Base-by-base conservation (phyloP, 371 early-diverging fungal species). In the Apophysomyces variabilis region DNA sequence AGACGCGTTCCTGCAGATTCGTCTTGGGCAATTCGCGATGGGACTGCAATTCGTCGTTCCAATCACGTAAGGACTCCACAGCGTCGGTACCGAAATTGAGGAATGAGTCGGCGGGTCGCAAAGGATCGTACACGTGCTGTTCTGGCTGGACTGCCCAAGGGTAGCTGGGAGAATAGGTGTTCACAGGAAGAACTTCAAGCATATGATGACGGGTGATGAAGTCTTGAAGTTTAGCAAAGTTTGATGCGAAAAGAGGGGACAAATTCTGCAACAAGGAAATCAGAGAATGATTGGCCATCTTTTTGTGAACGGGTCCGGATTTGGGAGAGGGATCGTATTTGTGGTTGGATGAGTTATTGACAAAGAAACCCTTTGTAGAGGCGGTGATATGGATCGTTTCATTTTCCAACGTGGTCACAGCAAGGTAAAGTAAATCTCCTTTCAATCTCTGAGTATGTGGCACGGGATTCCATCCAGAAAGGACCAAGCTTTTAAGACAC, bases 11-110 rank as follows among this genome's bases (percentile, higher is more conserved):
- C 67, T 91, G 92, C 13, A 93, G 80, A 37, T 84, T 89, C 45
- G 69, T 59, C 56, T 87, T 83, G 11, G 95, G 95, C 63, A 97
- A 82, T 66, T 96, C 96, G 37, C 94, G 90, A 43, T 92, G 91
- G 4, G 92, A 86, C 77, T 96, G 96, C 43, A 95, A 70, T 71
- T 98, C 97, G 62, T 98, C 97, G 80, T 98, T 97, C 97, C 97
- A 98, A 75, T 98, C 97, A 47, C 95, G 90, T 62, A 94, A 65
- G 9, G 89, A 85, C 63, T 91, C 94, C 1, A 89, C 88, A 4
- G 89, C 85, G 60, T 93, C 93, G 6, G 85, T 69, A 6, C 90
- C 87, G 57, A 85, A 83, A 65, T 80, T 76, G 36, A 95, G 77
- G 45, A 86, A 79, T 21, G 85, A 71, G 65, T 93, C 94, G 32